A percentile compares a stretch with the other conserved stretches of the same genome.
Evolutionary conservation across 805 yeast species (phyloP).

Genomic region (Zygosaccharomyces kombuchaensis): DNA sequence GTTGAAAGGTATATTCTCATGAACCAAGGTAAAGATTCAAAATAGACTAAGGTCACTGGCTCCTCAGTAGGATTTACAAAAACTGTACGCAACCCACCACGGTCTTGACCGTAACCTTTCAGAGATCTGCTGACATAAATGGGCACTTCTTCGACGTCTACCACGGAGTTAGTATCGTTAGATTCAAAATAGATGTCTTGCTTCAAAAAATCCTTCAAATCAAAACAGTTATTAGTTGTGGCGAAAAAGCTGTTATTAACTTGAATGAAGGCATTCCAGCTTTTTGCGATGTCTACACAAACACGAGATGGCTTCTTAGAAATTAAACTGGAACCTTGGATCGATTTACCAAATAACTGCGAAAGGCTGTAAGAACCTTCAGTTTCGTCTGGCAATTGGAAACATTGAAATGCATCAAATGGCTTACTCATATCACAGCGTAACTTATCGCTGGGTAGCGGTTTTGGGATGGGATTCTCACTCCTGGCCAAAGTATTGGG

Average conservation of each 20-base stretch:
- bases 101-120: slow-evolving; percentile 87
- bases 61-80: slow-evolving; percentile 60
- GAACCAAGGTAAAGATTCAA: slow-evolving; percentile 90
- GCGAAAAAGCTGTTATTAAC: slow-evolving; percentile 30
- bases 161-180: slow-evolving; percentile 42
- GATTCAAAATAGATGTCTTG: slow-evolving; percentile 38
- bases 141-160: slow-evolving; percentile 49
- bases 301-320: slow-evolving; percentile 41
- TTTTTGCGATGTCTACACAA: slow-evolving; percentile 39
- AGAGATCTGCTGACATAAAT: slow-evolving; percentile 75
- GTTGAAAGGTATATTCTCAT: slow-evolving; percentile 79
- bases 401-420: slow-evolving; percentile 63
- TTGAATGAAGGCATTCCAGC: slow-evolving; percentile 45
- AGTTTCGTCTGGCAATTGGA: slow-evolving; percentile 59
- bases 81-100: slow-evolving; percentile 81
- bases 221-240: slow-evolving; percentile 38
- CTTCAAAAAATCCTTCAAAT: slow-evolving; percentile 23
- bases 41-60: slow-evolving; percentile 53
- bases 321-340: slow-evolving; percentile 61
- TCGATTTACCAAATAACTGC: slow-evolving; percentile 64
- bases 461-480: slow-evolving; percentile 72
- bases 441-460: slow-evolving; percentile 63
- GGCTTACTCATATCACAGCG: slow-evolving; percentile 67
- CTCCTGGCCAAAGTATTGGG: slow-evolving; percentile 61
- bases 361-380: slow-evolving; percentile 49